phyloP scores from a whole-genome alignment of 306 rosid genomes.

The Spatholobus suberectus region DNA sequence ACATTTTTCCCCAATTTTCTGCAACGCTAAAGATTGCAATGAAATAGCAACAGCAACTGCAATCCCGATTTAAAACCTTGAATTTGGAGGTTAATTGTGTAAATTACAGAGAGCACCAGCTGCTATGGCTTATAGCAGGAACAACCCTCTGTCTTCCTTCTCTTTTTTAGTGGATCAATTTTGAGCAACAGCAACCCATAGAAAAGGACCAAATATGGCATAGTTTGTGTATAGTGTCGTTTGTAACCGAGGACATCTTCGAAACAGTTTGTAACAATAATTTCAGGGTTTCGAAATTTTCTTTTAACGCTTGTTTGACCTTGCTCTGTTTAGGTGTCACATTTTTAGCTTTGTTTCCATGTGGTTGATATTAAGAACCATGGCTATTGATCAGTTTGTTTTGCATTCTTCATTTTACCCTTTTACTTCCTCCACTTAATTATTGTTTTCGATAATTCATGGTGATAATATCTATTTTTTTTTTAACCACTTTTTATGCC shows the following conservation, averaged over 20 bases:
- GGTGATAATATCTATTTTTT: not conserved
- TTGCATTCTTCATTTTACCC: not conserved
- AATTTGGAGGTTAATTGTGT: not conserved
- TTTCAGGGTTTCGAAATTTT: not conserved
- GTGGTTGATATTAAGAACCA: not conserved
- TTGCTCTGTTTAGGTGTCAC: slow-evolving; percentile 4
- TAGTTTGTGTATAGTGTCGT: not conserved
- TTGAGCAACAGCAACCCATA: not conserved
- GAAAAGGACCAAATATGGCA: not conserved
- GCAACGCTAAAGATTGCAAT: no score
- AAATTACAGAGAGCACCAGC: not conserved
- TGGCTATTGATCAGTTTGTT: not conserved
- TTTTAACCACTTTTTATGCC: not conserved
- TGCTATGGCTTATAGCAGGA: not conserved
- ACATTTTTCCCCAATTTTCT: no score
- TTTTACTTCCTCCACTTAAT: slow-evolving; percentile 16
- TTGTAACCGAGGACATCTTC: not conserved
- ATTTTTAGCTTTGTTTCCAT: not conserved
- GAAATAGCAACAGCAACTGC: no score
- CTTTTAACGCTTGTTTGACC: not conserved
- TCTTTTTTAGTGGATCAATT: not conserved
- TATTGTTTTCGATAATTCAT: not conserved
- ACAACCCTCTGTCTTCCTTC: not conserved
- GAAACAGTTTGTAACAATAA: not conserved
- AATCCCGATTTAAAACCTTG: no score